phyloP scores from a whole-genome alignment of 1,139 yeast genomes.

The Candida sp. region DNA sequence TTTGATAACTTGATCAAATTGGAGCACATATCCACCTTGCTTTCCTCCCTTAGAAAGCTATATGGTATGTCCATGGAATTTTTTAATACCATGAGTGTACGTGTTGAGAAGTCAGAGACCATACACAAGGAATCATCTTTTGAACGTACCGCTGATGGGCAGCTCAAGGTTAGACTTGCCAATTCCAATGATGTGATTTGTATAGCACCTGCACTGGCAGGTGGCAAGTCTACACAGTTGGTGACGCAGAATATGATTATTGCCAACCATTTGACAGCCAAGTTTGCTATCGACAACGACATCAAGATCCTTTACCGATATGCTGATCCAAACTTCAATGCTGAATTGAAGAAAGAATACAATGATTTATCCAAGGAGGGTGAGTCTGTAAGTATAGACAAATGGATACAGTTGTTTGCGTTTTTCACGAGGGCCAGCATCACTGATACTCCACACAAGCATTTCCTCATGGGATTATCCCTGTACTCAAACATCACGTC shows the following conservation, averaged over 20 bases:
- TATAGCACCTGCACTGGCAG: neutral
- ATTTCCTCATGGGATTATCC: constrained; percentile 67
- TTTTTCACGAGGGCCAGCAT: constrained; percentile 32
- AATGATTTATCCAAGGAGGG: constrained; percentile 30
- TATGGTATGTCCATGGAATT: constrained; percentile 3
- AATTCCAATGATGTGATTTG: constrained; percentile 2
- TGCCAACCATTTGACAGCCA: constrained; percentile 70
- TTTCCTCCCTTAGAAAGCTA: constrained; percentile 6
- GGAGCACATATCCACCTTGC: constrained; percentile 28
- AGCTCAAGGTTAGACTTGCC: neutral
- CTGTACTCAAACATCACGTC: constrained; percentile 83
- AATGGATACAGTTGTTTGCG: constrained; percentile 16
- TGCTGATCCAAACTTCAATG: constrained; percentile 34
- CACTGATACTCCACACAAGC: constrained; percentile 44
- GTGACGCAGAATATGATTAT: constrained; percentile 87
- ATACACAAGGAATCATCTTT: neutral
- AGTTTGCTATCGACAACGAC: constrained; percentile 43
- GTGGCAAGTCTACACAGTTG: constrained; percentile 25
- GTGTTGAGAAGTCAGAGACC: neutral
- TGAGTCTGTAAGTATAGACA: constrained; percentile 23
- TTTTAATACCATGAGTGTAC: neutral
- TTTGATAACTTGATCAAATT: constrained; percentile 31
- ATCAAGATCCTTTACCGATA: constrained; percentile 63
- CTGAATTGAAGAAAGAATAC: constrained; percentile 43
- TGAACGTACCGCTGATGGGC: neutral